Evolutionary conservation across 2,329 filamentous ascomycete species (phyloP), one percentile per base, ranked within the genome.

Genomic region (Neonectria magnoliae): DNA sequence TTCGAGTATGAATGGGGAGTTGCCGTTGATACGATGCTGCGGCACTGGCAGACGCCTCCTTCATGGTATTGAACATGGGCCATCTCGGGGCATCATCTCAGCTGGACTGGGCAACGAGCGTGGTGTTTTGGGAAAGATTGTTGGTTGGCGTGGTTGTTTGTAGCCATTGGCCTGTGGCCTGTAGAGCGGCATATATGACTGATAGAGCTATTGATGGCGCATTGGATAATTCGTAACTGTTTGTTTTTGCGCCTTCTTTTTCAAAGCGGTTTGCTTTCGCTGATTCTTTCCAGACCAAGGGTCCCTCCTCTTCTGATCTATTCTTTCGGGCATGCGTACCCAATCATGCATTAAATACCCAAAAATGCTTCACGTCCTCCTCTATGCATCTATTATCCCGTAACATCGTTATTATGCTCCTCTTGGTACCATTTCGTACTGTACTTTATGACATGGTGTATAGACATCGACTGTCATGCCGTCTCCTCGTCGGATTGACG

Each of bases 1-100:
- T 91, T 92, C 73, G 83, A 87, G 68, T 82, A 81, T 25, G 91
- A 93, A 76, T 93, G 91, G 91, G 87, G 82, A 31, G 81, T 81
- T 68, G 91, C 90, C 1, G 79, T 93, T 27, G 80, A 84, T 38
- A 87, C 86, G 60, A 88, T 93, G 88, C 79, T 93, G 65, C 80
- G 87, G 60, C 90, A 93, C 74, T 93, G 91, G 91, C 80, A 86
- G 10, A 78, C 79, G 1, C 80, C 88, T 5, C 91, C 91, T 4
- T 86, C 84, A 5, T 85, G 84, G 80, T 85, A 82, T 64, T 86
- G 67, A 80, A 20, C 3, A 20, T n/a, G 8, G 27, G 16, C n/a
- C 25, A 7, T 50, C 9, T 50, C 27, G 25, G 29, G 16, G 22
- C 22, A 9, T 48, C 47, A 4, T 50, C 18, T 50, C 20, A 22